These are phyloP conservation scores for Grosmannia penicillata DNA, from an alignment of 2,329 filamentous ascomycete genomes.

Conservation along the genomic window DNA sequence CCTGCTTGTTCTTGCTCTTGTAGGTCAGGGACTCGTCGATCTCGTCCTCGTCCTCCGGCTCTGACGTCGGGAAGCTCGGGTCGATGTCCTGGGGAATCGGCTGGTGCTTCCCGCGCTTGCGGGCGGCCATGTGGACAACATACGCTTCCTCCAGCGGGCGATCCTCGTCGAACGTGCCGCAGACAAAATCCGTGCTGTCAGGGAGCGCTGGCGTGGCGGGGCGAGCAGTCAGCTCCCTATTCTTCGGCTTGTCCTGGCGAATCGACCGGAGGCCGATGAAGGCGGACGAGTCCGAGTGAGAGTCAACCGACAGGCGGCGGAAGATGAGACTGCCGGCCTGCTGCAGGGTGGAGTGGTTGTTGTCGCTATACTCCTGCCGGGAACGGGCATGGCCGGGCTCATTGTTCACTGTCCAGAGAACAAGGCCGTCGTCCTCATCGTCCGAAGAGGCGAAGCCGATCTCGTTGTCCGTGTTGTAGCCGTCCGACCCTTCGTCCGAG, in stretches of 20 bases:
- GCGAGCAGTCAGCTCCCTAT: constrained; percentile 35
- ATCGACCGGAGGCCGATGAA: constrained; percentile 31
- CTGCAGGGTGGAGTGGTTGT: constrained; percentile 22
- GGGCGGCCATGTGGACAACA: constrained; percentile 66
- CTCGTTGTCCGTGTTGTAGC: constrained; percentile 63
- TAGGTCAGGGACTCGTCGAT: constrained; percentile 34
- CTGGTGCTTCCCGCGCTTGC: constrained; percentile 67
- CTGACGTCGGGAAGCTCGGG: constrained; percentile 89
- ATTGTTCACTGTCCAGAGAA: constrained; percentile 38
- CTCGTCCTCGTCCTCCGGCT: constrained; percentile 74
- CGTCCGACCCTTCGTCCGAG: constrained; percentile 39
- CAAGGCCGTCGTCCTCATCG: constrained; percentile 55
- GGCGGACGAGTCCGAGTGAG: constrained; percentile 46
- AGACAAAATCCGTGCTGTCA: constrained; percentile 98
- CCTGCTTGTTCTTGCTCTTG: constrained; percentile 13
- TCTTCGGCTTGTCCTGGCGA: constrained; percentile 18
- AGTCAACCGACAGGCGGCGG: constrained; percentile 15
- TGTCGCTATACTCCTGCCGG: constrained; percentile 6
- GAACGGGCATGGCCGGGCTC: constrained; percentile 10
- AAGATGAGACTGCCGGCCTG: constrained; percentile 20
- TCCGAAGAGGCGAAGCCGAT: constrained; percentile 55
- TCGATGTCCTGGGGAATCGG: constrained; percentile 92
- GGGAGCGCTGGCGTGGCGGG: constrained; percentile 69
- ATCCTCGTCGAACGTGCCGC: constrained; percentile 91
- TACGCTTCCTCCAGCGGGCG: constrained; percentile 89